Conservation (phyloP, 2,329 filamentous ascomycete species). For the Huntiella moniliformis region DNA sequence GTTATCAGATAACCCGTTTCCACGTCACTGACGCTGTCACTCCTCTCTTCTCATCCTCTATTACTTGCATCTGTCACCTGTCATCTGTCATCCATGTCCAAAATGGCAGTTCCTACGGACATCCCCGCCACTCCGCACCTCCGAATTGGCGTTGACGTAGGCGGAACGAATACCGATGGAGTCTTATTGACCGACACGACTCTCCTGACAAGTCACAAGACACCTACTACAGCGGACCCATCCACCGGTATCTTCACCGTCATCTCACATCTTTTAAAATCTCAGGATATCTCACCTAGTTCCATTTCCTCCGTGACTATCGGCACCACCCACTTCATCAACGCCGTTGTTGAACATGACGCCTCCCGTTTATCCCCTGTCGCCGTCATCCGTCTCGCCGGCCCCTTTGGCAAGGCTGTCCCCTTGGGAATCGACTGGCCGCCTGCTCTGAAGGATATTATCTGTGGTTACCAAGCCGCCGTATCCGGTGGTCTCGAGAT, state of each 20-base stretch:
- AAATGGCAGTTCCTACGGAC: not conserved
- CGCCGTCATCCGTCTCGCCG: conserved; percentile 32
- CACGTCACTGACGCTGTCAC: not conserved
- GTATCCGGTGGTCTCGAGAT: conserved; percentile 33
- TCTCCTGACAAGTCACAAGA: conserved; percentile 22
- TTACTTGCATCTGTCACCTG: too few species aligned
- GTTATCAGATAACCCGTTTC: too few species aligned
- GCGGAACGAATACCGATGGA: conserved; percentile 34
- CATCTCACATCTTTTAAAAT: conserved; percentile 25
- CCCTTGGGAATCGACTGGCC: conserved; percentile 37
- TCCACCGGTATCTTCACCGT: conserved; percentile 28
- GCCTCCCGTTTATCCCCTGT: conserved; percentile 27
- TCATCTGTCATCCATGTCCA: too few species aligned
- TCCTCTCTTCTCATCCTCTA: conserved; percentile 7
- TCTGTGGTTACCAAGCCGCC: conserved; percentile 27
- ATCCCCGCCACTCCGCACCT: conserved; percentile 14
- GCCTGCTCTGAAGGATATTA: conserved; percentile 25
- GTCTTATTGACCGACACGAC: conserved; percentile 23
- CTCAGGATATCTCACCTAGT: conserved; percentile 17
- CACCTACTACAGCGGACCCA: conserved; percentile 28
- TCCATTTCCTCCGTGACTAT: conserved; percentile 31
- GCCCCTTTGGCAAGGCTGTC: conserved; percentile 27
- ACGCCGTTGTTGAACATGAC: conserved; percentile 37
- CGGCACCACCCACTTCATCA: conserved; percentile 39
- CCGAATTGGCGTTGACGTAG: conserved; percentile 23